These are phyloP conservation scores for Pseudoscleropodium purum DNA, from an alignment of 225 moss, liverwort and hornwort genomes.

Conservation along the genomic window DNA sequence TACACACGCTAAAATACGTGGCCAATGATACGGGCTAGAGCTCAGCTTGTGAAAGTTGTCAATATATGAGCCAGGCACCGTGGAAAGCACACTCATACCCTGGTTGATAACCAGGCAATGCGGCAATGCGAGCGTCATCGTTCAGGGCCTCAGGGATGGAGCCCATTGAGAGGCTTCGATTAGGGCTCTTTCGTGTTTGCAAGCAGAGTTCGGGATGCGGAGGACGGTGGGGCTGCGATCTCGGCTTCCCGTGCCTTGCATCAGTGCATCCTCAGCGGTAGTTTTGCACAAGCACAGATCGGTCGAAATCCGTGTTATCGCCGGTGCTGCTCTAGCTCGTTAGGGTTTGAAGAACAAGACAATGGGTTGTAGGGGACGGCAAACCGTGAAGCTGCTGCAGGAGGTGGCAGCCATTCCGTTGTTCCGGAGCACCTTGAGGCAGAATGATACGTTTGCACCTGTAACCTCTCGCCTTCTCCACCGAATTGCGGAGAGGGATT, in stretches of 20 bases:
- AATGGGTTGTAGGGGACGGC: conserved; percentile 40
- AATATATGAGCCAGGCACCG: not conserved
- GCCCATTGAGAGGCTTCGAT: not conserved
- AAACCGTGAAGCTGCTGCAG: conserved; percentile 43
- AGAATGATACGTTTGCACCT: not conserved
- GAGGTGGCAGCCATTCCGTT: conserved; percentile 25
- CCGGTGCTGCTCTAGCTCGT: not conserved
- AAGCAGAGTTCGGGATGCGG: not conserved
- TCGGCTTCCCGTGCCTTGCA: not conserved
- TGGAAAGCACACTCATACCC: not conserved
- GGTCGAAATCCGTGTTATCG: no score
- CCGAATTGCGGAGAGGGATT: not conserved
- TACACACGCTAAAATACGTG: not conserved
- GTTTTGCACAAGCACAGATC: not conserved
- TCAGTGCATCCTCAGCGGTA: not conserved
- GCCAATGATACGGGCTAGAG: not conserved
- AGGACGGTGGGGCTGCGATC: not conserved
- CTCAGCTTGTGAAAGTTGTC: not conserved
- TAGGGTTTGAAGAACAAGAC: not conserved
- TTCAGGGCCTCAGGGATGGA: not conserved
- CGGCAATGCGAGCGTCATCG: not conserved
- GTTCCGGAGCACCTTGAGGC: conserved; percentile 5
- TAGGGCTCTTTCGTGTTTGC: not conserved
- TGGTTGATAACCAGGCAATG: not conserved
- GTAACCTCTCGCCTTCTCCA: conserved; percentile 3